These are phyloP conservation scores for Dictyostelium firmibasis DNA, from an alignment of 78 protist genomes.

Conservation along the genomic window DNA sequence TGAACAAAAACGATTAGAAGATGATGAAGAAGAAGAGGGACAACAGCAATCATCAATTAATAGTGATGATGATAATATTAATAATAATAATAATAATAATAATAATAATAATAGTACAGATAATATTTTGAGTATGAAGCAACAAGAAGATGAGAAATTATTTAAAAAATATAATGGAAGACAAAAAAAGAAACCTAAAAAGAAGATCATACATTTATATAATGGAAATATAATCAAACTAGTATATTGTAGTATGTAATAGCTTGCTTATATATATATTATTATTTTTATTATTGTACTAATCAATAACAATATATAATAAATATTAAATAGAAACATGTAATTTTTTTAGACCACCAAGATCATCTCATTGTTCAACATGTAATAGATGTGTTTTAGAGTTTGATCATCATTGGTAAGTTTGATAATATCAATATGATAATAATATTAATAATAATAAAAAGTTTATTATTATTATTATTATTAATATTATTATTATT, in stretches of 20 bases:
- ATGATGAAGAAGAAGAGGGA: not conserved
- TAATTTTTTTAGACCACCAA: constrained; percentile 59
- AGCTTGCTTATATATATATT: not conserved
- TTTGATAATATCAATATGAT: not conserved
- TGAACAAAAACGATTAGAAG: not conserved
- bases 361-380: constrained; percentile 54
- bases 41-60: not conserved
- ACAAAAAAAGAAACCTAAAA: constrained; percentile 26
- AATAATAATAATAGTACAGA: no score
- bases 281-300: no score
- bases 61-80: no score
- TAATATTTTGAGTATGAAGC: not conserved
- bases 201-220: not conserved
- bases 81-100: no score
- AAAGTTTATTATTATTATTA: not conserved
- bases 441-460: not conserved
- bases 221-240: not conserved
- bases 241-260: constrained; percentile 48
- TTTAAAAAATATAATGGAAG: not conserved
- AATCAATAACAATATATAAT: not conserved
- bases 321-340: constrained; percentile 29
- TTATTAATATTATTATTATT: not conserved
- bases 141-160: not conserved
- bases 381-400: constrained; percentile 62
- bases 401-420: constrained; percentile 61